Percentiles rank a stretch among this genome's conserved stretches.
phyloP scores from a whole-genome alignment of 495 filamentous ascomycete species.

The Lophiostoma macrostomum region DNA sequence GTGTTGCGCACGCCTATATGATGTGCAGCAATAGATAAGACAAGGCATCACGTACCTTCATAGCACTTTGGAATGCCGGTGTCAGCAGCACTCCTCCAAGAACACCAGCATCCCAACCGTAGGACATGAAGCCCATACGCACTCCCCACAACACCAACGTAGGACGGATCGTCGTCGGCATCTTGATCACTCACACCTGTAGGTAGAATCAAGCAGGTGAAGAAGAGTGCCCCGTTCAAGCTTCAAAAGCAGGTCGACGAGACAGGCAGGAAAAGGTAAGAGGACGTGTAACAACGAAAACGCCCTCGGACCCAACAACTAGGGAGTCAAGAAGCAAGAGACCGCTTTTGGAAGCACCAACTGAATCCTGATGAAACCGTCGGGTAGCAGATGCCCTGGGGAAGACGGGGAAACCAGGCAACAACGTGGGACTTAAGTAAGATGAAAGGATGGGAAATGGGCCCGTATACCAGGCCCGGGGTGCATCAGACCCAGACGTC shows the following conservation, averaged over 20 bases:
- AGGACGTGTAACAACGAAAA: neutral
- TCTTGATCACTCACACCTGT: neutral
- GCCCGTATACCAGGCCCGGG: neutral
- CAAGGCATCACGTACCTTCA: conserved; percentile 6
- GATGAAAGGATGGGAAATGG: conserved; percentile 3
- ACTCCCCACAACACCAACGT: conserved; percentile 6
- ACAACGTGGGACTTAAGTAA: neutral
- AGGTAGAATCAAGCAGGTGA: neutral
- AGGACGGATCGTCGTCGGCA: neutral
- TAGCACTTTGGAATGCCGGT: conserved; percentile 1
- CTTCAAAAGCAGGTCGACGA: no score
- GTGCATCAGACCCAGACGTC: no score
- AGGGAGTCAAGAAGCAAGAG: no score
- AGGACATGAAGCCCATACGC: conserved; percentile 20
- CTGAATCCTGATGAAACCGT: neutral
- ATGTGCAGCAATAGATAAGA: no score
- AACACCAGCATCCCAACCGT: conserved; percentile 21
- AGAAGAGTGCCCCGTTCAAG: neutral
- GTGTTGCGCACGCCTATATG: no score
- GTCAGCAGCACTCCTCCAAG: conserved; percentile 8
- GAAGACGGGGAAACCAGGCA: neutral
- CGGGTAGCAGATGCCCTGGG: neutral
- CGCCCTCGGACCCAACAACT: no score
- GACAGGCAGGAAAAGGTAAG: no score
- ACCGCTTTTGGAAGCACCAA: no score